phyloP scores from a whole-genome alignment of 2,329 filamentous ascomycete genomes.

The Rutstroemia sydowiana region DNA sequence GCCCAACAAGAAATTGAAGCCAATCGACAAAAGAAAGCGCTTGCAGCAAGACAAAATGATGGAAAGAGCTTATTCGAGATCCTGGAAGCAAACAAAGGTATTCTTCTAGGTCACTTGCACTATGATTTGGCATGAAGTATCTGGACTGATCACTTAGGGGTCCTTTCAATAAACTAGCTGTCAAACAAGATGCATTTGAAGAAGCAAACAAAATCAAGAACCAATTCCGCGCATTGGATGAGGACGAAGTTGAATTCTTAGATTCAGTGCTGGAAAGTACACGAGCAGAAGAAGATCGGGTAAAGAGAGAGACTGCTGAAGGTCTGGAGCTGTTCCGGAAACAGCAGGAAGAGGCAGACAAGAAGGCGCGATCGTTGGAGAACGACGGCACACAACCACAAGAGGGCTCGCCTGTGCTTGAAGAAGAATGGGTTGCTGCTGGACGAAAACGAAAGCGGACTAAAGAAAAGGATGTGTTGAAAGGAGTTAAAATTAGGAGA shows the following conservation, averaged over 20 bases:
- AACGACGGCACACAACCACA: slow-evolving; percentile 13
- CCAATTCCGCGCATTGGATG: slow-evolving; percentile 70
- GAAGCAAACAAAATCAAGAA: slow-evolving; percentile 65
- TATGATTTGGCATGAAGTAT: slow-evolving; percentile 6
- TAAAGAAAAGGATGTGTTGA: slow-evolving; percentile 33
- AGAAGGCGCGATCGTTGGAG: slow-evolving; percentile 21
- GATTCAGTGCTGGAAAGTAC: slow-evolving; percentile 47
- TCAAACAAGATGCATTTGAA: slow-evolving; percentile 77
- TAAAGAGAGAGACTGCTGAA: slow-evolving; percentile 48
- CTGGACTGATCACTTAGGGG: slow-evolving; percentile 29
- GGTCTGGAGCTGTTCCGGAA: slow-evolving; percentile 49
- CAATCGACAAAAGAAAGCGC: slow-evolving; percentile 24
- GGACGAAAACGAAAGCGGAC: slow-evolving; percentile 35
- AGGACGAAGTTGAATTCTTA: slow-evolving; percentile 72
- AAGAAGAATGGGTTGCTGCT: slow-evolving; percentile 32
- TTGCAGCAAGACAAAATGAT: slow-evolving; percentile 35
- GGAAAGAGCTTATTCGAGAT: slow-evolving; percentile 63
- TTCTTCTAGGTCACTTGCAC: slow-evolving; percentile 6
- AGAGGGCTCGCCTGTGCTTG: slow-evolving; percentile 18
- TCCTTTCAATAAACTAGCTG: slow-evolving; percentile 42
- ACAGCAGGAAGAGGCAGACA: slow-evolving; percentile 37
- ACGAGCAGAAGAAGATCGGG: slow-evolving; percentile 46
- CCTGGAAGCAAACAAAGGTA: slow-evolving; percentile 76
- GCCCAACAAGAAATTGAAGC: slow-evolving; percentile 34
- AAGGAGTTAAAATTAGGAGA: slow-evolving; percentile 28